Evolutionary conservation across 2,329 filamentous ascomycete genomes (phyloP), one percentile per base, ranked within the genome.

Genomic region (Dryadomyces quercus-mongolicae): DNA sequence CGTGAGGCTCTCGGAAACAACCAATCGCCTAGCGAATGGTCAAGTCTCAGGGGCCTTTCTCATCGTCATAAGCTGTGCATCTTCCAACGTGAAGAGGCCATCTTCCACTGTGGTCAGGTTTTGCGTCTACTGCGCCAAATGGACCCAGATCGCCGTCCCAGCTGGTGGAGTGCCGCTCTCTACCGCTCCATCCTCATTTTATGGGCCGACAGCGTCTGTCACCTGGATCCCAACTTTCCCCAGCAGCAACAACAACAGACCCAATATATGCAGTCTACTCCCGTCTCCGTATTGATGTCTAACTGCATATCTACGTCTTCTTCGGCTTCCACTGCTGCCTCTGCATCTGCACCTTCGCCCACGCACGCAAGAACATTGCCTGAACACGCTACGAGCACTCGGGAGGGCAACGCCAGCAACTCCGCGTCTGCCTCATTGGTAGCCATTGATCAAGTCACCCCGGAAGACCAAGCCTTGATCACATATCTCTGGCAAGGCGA

Each of bases 81-180:
- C 59, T 76, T 76, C 54, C 75, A 82, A 60, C 74, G 78, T 18
- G 77, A 82, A 60, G 80, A 86, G 61, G 77, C 82, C 20, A 69
- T 84, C 51, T 82, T 82, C 65, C 84, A 87, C 64, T 81, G 79
- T 57, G 83, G 83, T 1, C 84, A 88, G 66, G 75, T 86, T 3
- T 68, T 85, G 46, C 74, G 81, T 3, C 71, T 85, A 12, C 67
- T 86, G 43, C 72, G 77, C 7, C 69, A 71, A 15, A 85, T 87
- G 76, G 74, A 79, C 2, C 68, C 70, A 34, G 76, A 80, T 50
- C 72, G 77, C 3, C 76, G 82, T 21, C 84, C 84, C 6, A 77
- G 75, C 42, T 88, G 84, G 84, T 88, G 84, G 84, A 71, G 81
- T n/a, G 78, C 75, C 1, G 84, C 82, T 3, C 70, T 87, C 44